These are phyloP conservation scores for Barnettozyma wickerhamii DNA, from an alignment of 805 yeast species.

Conservation along the genomic window DNA sequence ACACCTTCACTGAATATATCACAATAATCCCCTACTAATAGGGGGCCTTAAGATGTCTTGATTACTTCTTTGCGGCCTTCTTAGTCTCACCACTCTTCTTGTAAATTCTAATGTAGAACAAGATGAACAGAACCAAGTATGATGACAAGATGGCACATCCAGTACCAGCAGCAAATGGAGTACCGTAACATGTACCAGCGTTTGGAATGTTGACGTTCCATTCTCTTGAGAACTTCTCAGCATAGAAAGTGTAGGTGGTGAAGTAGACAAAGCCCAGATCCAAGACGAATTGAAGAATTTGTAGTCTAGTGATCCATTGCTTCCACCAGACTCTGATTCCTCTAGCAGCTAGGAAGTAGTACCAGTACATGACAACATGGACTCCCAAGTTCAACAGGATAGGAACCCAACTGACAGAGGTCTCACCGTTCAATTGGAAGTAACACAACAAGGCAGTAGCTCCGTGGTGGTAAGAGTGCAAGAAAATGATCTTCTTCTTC, in stretches of 20 bases:
- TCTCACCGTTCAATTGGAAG: slow-evolving; percentile 86
- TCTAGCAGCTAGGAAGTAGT: slow-evolving; percentile 88
- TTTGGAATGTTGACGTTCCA: slow-evolving; percentile 62
- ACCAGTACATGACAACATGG: slow-evolving; percentile 97
- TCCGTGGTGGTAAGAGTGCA: slow-evolving; percentile 97
- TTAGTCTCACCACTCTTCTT: slow-evolving; percentile 38
- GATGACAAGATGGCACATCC: slow-evolving; percentile 88
- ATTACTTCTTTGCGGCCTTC: slow-evolving; percentile 14
- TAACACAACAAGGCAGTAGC: slow-evolving; percentile 94
- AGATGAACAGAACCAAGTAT: slow-evolving; percentile 84
- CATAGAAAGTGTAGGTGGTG: slow-evolving; percentile 89
- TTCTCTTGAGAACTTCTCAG: slow-evolving; percentile 46
- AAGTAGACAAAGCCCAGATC: slow-evolving; percentile 90
- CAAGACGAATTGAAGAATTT: slow-evolving; percentile 86
- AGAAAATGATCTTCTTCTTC: slow-evolving; percentile 85
- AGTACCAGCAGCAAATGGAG: slow-evolving; percentile 86
- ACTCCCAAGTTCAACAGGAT: slow-evolving; percentile 85
- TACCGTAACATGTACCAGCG: slow-evolving; percentile 84
- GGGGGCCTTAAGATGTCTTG: too few relatives aligned
- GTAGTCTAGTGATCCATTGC: slow-evolving; percentile 97
- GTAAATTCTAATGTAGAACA: slow-evolving; percentile 88
- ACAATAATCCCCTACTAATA: too few relatives aligned
- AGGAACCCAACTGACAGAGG: slow-evolving; percentile 94
- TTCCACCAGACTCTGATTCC: slow-evolving; percentile 99
- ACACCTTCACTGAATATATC: too few relatives aligned